phyloP scores from a whole-genome alignment of 208 protist genomes.

The Trypanosomatidae sp. region DNA sequence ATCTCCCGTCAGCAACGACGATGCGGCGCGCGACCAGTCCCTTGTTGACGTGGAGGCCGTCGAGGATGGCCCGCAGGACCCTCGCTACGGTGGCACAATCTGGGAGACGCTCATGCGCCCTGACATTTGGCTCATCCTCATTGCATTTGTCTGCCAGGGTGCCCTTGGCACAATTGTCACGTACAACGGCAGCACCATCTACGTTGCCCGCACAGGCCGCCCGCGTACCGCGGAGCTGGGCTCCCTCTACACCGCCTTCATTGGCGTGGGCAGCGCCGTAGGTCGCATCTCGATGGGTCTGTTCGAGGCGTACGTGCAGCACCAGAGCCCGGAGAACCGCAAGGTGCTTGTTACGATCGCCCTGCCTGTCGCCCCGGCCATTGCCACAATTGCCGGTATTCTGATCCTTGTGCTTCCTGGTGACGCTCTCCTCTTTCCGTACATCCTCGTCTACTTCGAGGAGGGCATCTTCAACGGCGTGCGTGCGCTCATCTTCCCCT shows the following conservation, averaged over 20 bases:
- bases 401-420: slow-evolving; percentile 66
- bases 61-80: slow-evolving; percentile 46
- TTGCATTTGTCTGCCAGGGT: slow-evolving; percentile 55
- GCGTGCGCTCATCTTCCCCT: slow-evolving; percentile 64
- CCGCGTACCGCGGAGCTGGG: slow-evolving; percentile 32
- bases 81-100: slow-evolving; percentile 50
- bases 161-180: slow-evolving; percentile 54
- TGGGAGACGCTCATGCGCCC: slow-evolving; percentile 30
- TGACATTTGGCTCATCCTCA: slow-evolving; percentile 58
- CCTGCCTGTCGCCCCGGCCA: slow-evolving; percentile 43
- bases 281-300: slow-evolving; percentile 58
- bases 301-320: slow-evolving; percentile 70
- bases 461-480: slow-evolving; percentile 59
- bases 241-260: slow-evolving; percentile 66
- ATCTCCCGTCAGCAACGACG: neutral
- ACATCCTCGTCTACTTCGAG: slow-evolving; percentile 72
- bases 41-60: slow-evolving; percentile 1
- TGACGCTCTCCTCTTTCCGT: slow-evolving; percentile 56
- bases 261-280: slow-evolving; percentile 57
- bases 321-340: slow-evolving; percentile 45
- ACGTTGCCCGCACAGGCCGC: slow-evolving; percentile 52
- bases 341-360: slow-evolving; percentile 49
- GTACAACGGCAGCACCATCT: slow-evolving; percentile 73
- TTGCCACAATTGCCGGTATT: slow-evolving; percentile 51
- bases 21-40: neutral